Percentiles rank a stretch among this genome's conserved stretches.
Evolutionary conservation across 345 rosid species (phyloP).

Genomic region (Reutealis trisperma): DNA sequence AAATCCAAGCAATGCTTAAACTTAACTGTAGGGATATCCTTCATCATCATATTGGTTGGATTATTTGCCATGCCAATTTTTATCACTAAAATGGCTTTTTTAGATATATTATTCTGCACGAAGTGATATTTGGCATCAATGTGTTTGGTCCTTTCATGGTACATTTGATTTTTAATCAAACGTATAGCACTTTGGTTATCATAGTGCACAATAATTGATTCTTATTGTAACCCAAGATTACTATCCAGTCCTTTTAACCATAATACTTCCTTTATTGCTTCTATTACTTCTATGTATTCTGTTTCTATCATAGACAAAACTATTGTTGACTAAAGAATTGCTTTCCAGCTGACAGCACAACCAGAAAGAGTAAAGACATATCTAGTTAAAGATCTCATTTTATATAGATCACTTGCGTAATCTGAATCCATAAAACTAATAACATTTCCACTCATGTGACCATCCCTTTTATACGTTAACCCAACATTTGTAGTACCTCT

Average conservation of each 20-base stretch:
- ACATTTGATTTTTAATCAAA: too few species aligned
- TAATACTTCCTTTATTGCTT: not conserved
- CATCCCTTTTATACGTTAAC: not conserved
- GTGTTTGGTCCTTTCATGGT: not conserved
- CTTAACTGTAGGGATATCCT: not conserved
- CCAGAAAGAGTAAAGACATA: not conserved
- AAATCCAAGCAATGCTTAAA: conserved; percentile 6
- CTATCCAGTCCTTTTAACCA: not conserved
- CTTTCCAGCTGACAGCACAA: too few species aligned
- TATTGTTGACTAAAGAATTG: too few species aligned
- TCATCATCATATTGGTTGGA: not conserved
- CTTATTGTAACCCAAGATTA: too few species aligned
- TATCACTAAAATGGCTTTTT: not conserved
- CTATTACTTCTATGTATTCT: not conserved
- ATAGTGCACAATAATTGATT: not conserved
- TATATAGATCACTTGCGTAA: not conserved
- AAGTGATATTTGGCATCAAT: too few species aligned
- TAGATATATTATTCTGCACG: not conserved
- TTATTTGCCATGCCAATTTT: not conserved
- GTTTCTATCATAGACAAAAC: not conserved
- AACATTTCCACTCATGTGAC: not conserved
- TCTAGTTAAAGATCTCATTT: not conserved
- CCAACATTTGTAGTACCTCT: not conserved
- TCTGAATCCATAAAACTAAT: not conserved
- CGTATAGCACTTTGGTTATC: not conserved